These are phyloP conservation scores for Cryptosporidium viatorum DNA, from an alignment of 169 alveolate genomes.

Conservation along the genomic window DNA sequence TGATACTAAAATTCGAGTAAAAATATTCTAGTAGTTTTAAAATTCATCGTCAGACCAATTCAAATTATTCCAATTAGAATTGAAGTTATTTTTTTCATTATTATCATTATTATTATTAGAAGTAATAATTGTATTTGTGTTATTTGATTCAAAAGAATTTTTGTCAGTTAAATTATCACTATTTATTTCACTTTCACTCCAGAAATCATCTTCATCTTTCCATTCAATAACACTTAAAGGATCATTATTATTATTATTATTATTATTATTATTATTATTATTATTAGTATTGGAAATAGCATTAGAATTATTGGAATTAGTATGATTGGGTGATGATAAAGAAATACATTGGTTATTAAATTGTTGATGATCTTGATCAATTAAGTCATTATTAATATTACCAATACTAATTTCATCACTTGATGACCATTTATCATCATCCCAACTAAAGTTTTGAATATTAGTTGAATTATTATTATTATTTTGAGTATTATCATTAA, in stretches of 20 bases:
- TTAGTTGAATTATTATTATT: not conserved
- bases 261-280: too few relatives aligned
- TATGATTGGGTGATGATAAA: not conserved
- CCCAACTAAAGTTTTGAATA: slow-evolving; percentile 1
- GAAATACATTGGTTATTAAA: not conserved
- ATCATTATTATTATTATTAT: not conserved
- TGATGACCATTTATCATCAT: slow-evolving; percentile 33
- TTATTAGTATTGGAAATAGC: not conserved
- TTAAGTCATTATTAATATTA: slow-evolving; percentile 1
- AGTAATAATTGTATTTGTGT: not conserved
- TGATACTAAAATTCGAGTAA: not conserved
- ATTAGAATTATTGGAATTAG: not conserved
- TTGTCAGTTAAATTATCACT: not conserved
- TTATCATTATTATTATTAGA: not conserved
- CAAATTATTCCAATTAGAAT: slow-evolving; percentile 33
- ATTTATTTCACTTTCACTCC: slow-evolving; percentile 19
- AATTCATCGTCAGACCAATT: slow-evolving; percentile 19
- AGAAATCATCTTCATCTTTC: slow-evolving; percentile 10
- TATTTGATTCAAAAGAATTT: not conserved
- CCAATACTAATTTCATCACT: slow-evolving; percentile 3
- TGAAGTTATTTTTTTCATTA: not conserved
- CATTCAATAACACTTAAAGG: slow-evolving; percentile 1
- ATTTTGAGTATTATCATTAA: not conserved
- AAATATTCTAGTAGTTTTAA: not conserved
- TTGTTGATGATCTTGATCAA: not conserved